Base-by-base conservation (phyloP, 1,284 basidiomycete genomes). In the Mycena citricolor region DNA sequence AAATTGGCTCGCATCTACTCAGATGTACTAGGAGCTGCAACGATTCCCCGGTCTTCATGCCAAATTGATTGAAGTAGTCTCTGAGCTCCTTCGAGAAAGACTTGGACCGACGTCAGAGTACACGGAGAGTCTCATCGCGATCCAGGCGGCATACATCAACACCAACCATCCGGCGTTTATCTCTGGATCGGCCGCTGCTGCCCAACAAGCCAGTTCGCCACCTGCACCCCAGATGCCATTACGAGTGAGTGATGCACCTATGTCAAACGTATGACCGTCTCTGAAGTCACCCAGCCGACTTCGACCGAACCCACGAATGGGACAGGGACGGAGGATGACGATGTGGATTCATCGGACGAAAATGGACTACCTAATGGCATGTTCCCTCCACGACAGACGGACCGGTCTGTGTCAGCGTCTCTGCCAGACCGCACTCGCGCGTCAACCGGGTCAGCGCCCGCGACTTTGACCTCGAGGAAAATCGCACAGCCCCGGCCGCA, bases 61-160 rank as follows among this genome's bases (percentile, higher is more conserved):
- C 0, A 94, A 97, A 60, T 73, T 99, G 22, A 87, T 99, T 55
- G 97, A 99, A 64, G 90, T 90, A n/a, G 93, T 99, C 13, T 97
- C 94, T 0, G 97, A 99, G 60, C 77, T 99, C 12, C 71, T 99
- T 31, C 81, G 94, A 42, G 97, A 99, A 68, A 83, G 97, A 13
- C 79, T 99, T 6, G 94, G 94, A 1, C 97, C 97, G 1, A 97
- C 97, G 0, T 94, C 91, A 1, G 91, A 95, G 32, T 99, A 99
- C 63, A 90, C 95, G 3, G 90, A 94, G 58, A 94, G 90, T 60
- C 73, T 99, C 55, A 98, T 99, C 59, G 82, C 88, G 56, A 99
- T 99, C 45, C 97, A 99, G 67, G 92, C 93, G 1, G 94, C 97
- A 10, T 99, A 99, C 66, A 99, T 99, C 76, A 99, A 99, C 69